phyloP scores from a whole-genome alignment of 768 basidiomycete species.

The Termitomyces heimii region DNA sequence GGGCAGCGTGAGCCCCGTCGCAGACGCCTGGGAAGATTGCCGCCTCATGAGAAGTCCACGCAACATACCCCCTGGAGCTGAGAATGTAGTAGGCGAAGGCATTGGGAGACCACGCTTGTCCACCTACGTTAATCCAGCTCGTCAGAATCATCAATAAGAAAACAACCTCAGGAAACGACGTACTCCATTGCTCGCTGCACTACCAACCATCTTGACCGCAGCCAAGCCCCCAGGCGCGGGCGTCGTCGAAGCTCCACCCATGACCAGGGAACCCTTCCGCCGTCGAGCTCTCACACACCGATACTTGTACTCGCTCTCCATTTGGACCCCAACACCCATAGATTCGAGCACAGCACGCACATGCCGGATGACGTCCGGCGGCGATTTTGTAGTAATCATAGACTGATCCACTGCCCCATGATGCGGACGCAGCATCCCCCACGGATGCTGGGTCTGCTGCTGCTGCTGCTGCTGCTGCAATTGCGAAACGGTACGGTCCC shows the following conservation, averaged over 20 bases:
- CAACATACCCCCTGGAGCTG: constrained; percentile 72
- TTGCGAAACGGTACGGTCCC: constrained; percentile 22
- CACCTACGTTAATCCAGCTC: constrained; percentile 41
- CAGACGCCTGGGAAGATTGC: constrained; percentile 78
- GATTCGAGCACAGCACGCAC: constrained; percentile 72
- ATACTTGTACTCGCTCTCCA: constrained; percentile 89
- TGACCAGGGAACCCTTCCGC: constrained; percentile 46
- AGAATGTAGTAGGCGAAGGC: constrained; percentile 69
- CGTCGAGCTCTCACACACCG: constrained; percentile 78
- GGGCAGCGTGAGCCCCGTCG: constrained; percentile 19
- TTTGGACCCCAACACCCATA: constrained; percentile 87
- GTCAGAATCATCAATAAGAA: constrained; percentile 2
- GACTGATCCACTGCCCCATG: constrained; percentile 90
- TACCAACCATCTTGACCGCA: constrained; percentile 73
- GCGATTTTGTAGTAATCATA: constrained; percentile 78
- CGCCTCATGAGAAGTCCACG: constrained; percentile 86
- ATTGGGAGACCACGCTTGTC: constrained; percentile 86
- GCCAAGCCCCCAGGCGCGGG: constrained; percentile 34
- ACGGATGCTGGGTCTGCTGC: constrained; percentile 9
- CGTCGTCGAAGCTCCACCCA: constrained; percentile 28
- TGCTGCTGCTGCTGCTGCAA: constrained; percentile 10
- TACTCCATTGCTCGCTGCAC: constrained; percentile 84
- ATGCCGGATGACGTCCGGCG: constrained; percentile 85
- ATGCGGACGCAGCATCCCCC: constrained; percentile 69
- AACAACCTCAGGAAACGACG: constrained; percentile 27